Percentiles rank a stretch among this genome's conserved stretches.
Conservation (phyloP, 2,329 filamentous ascomycete species). For the Aspergillus viridinutans region DNA sequence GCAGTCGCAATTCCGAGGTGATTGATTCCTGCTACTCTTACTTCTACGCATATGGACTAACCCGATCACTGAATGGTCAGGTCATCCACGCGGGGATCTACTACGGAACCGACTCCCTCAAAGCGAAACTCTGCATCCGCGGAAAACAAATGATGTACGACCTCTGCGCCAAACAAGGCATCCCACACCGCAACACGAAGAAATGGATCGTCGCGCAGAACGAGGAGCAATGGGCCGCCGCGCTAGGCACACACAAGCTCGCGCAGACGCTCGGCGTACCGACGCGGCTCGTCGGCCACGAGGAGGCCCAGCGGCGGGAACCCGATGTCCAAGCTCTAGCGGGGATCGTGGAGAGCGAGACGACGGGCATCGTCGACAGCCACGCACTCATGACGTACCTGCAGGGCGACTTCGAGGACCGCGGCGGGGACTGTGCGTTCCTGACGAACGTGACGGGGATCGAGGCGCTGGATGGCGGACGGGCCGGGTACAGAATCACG, state of each 20-base stretch:
- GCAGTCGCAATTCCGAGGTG: conserved; percentile 82
- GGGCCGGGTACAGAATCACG: conserved; percentile 65
- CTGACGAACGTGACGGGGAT: conserved; percentile 62
- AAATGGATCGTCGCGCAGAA: conserved; percentile 97
- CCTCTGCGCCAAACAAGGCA: conserved; percentile 63
- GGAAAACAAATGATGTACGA: conserved; percentile 75
- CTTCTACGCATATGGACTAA: neutral
- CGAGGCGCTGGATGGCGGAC: conserved; percentile 49
- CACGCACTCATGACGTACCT: conserved; percentile 81
- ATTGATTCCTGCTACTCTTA: neutral
- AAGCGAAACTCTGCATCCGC: conserved; percentile 75
- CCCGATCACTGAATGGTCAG: conserved; percentile 30
- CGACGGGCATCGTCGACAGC: conserved; percentile 86
- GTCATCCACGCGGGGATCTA: conserved; percentile 96
- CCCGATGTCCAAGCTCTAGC: conserved; percentile 68
- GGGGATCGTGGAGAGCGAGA: conserved; percentile 76
- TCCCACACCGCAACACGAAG: conserved; percentile 70
- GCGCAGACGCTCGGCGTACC: conserved; percentile 59
- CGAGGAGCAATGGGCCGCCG: conserved; percentile 60
- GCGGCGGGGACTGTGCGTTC: conserved; percentile 70
- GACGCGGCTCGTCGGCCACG: conserved; percentile 61
- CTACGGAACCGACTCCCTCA: conserved; percentile 72
- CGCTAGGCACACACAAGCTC: conserved; percentile 50
- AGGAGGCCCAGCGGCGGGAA: conserved; percentile 63
- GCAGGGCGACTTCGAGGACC: conserved; percentile 70